A percentile compares a stretch with the other conserved stretches of the same genome.
Evolutionary conservation across 225 moss, liverwort and hornwort species (phyloP).

Genomic region (Ulota crispa): DNA sequence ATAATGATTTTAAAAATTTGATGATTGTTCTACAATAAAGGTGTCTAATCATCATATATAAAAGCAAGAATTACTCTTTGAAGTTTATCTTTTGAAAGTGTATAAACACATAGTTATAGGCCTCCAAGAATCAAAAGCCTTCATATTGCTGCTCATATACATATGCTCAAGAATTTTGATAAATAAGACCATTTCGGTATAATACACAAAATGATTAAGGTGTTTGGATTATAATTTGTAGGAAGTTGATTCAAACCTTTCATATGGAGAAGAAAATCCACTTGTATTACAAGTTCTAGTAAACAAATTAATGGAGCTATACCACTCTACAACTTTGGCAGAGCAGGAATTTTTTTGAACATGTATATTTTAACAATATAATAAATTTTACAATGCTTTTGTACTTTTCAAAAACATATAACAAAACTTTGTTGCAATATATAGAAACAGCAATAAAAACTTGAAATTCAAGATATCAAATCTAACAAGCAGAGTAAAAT

Average conservation of each 20-base stretch:
- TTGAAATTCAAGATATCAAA: background rate
- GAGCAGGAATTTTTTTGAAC: slow-evolving; percentile 11
- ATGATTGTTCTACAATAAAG: accelerated
- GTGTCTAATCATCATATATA: too few relatives aligned
- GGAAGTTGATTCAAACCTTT: background rate
- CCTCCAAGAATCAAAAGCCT: too few relatives aligned
- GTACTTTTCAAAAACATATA: accelerated
- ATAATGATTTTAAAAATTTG: background rate
- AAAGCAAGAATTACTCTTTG: too few relatives aligned
- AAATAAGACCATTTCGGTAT: background rate
- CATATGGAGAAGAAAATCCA: slow-evolving; percentile 29
- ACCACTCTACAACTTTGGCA: slow-evolving; percentile 28
- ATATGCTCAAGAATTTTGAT: too few relatives aligned
- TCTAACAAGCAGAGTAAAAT: slow-evolving; percentile 14
- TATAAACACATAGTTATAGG: too few relatives aligned
- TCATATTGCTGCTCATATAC: too few relatives aligned
- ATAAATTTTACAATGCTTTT: accelerated
- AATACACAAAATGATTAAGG: background rate
- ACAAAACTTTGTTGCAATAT: accelerated
- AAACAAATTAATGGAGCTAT: slow-evolving; percentile 40
- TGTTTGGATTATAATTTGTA: background rate
- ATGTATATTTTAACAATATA: background rate
- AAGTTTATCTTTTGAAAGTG: too few relatives aligned
- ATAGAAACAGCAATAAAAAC: accelerated
- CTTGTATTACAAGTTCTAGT: slow-evolving; percentile 35